Evolutionary conservation across 306 rosid genomes (phyloP), one percentile per base, ranked within the genome.

Genomic region (Quercus rubra): DNA sequence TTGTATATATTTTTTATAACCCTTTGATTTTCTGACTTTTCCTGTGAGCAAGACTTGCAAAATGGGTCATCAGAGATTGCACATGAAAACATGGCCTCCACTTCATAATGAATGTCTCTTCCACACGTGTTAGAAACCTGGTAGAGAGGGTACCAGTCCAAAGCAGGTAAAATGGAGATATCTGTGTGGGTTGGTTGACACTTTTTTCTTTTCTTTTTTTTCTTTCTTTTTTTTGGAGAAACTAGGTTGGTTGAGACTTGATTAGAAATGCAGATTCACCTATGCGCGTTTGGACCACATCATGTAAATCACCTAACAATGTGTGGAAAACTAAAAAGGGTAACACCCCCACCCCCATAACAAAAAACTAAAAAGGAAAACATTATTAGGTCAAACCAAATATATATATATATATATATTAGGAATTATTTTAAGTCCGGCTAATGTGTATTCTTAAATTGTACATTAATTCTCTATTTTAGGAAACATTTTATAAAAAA

Each of bases 161-260:
- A 57, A 28, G 52, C 54, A 52, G 75, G 79, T 74, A 11, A 25
- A 71, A n/a, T 78, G 80, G 81, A 74, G 81, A 38, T 77, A 77
- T 74, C 76, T 73, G 27, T 33, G 79, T 70, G 15, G 30, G 31
- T 58, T 63, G 74, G 76, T 55, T 74, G 41, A 4, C 51, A 49
- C 54, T 3, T 12, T 23, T 23, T 23, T 23, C 23, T 23, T 23
- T 23, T 23, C 23, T 23, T 23, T 23, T 23, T 23, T 23, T 23
- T 23, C 1, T 23, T 23, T n/a, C n/a, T n/a, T 23, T 23, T 23
- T 23, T 23, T 23, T 23, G 1, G 23, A 23, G 23, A 23, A 23
- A 23, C 23, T 23, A 23, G 30, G 31, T 58, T 63, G 74, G 76
- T 55, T 74, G 41, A 4, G 57, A 49, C 54, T 3, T 12, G 17